These are phyloP conservation scores for Penicillium sp. DNA, from an alignment of 2,329 filamentous ascomycete genomes.

Conservation along the genomic window DNA sequence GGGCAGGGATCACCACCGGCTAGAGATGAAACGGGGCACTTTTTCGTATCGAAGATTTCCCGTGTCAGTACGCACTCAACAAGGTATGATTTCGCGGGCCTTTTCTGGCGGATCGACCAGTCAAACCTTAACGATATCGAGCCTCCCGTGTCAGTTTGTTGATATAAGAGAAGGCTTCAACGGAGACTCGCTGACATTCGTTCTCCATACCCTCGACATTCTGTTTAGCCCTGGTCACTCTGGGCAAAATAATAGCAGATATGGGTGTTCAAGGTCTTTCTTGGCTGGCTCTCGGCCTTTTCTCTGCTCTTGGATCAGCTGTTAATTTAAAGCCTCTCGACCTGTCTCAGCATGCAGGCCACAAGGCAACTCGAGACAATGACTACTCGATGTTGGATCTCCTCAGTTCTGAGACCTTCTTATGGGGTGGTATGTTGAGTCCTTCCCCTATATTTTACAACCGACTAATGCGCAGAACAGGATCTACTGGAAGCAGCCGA, in stretches of 20 bases:
- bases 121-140: not conserved
- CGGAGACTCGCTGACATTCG: too few species aligned
- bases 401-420: not conserved
- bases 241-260: too few species aligned
- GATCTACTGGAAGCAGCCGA: not conserved
- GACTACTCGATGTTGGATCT: not conserved
- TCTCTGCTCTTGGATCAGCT: not conserved
- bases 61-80: not conserved
- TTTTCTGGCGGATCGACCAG: not conserved
- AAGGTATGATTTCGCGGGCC: not conserved
- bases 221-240: too few species aligned
- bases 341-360: not conserved
- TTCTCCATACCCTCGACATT: too few species aligned
- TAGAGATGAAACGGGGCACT: not conserved
- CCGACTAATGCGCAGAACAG: not conserved
- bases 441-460: not conserved
- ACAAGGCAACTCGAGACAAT: not conserved
- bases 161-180: not conserved
- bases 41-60: not conserved
- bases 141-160: not conserved
- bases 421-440: slow-evolving; percentile 1
- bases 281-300: not conserved
- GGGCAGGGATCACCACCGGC: not conserved
- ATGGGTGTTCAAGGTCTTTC: not conserved
- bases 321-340: not conserved